Conservation (phyloP, 2,329 filamentous ascomycete genomes). For the Nemania sp. region DNA sequence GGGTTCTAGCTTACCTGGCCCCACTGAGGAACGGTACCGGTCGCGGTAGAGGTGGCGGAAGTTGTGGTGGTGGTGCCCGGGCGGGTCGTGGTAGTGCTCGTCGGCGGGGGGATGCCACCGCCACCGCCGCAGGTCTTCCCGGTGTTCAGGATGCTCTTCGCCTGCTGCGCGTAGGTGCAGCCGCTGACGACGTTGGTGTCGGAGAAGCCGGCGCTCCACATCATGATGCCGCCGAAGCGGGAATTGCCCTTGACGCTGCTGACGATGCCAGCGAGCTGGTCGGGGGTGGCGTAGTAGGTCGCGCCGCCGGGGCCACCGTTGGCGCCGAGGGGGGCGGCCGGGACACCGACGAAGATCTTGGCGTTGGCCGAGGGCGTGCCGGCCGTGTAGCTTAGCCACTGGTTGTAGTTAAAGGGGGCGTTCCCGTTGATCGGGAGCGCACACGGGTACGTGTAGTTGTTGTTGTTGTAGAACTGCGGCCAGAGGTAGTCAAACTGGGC, state of each 20-base stretch:
- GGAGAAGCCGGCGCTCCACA: slow-evolving; percentile 49
- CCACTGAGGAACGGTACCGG: slow-evolving; percentile 22
- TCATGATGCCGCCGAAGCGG: slow-evolving; percentile 46
- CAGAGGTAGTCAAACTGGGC: slow-evolving; percentile 49
- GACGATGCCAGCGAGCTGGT: slow-evolving; percentile 40
- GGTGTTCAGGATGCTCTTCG: slow-evolving; percentile 42
- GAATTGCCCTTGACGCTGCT: slow-evolving; percentile 34
- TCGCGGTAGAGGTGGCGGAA: slow-evolving; percentile 10
- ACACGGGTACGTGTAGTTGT: slow-evolving; percentile 38
- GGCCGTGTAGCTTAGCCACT: slow-evolving; percentile 43
- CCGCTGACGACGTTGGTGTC: slow-evolving; percentile 42
- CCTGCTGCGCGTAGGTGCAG: slow-evolving; percentile 48
- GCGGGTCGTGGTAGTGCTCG: not conserved
- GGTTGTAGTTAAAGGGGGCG: slow-evolving; percentile 44
- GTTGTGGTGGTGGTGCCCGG: not conserved
- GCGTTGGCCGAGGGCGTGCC: slow-evolving; percentile 42
- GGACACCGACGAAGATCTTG: slow-evolving; percentile 47
- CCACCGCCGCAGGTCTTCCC: slow-evolving; percentile 36
- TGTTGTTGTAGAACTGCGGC: slow-evolving; percentile 56
- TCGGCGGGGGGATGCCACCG: not conserved
- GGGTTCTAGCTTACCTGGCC: slow-evolving; percentile 27
- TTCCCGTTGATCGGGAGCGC: slow-evolving; percentile 45
- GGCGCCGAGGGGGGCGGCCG: slow-evolving; percentile 44
- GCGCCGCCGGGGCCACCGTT: slow-evolving; percentile 42
- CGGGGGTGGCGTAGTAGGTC: slow-evolving; percentile 44